Percentiles rank a stretch among this genome's conserved stretches.
Evolutionary conservation across 352 stramenopile species (phyloP).

Genomic region (Pythium folliculosum): DNA sequence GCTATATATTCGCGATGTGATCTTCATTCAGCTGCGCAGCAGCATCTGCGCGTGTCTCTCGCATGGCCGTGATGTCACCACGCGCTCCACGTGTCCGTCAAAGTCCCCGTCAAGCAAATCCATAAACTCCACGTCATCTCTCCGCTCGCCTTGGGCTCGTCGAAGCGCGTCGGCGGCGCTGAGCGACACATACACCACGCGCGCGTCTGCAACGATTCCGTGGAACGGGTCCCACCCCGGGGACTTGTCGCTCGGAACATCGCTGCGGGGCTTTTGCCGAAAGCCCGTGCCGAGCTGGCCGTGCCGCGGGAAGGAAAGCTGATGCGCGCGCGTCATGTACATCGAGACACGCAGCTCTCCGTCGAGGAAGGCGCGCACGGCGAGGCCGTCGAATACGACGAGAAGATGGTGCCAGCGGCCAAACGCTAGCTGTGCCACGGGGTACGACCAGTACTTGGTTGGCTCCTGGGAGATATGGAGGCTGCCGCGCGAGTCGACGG

Average conservation of each 20-base stretch:
- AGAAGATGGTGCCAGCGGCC: background rate
- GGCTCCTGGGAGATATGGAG: too few species aligned
- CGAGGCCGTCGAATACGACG: background rate
- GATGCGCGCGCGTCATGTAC: background rate
- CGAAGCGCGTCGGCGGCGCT: background rate
- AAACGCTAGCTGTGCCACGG: background rate
- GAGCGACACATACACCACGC: conserved; percentile 9
- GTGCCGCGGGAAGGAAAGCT: background rate
- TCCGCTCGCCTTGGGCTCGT: background rate
- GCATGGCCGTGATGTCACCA: background rate
- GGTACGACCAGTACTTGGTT: background rate
- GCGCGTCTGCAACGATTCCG: conserved; percentile 11
- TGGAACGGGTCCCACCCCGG: conserved; percentile 7
- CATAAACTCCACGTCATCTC: too few species aligned
- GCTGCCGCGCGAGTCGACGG: too few species aligned
- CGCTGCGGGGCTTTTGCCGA: background rate
- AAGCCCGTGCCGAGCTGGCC: background rate
- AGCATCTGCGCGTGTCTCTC: background rate
- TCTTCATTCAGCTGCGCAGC: too few species aligned
- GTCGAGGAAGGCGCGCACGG: background rate
- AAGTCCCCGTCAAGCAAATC: too few species aligned
- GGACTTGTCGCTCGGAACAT: background rate
- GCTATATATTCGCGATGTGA: too few species aligned
- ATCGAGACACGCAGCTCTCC: background rate
- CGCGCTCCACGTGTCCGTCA: background rate